Evolutionary conservation across 2,329 filamentous ascomycete species (phyloP).

Genomic region (Penicillium sp.): DNA sequence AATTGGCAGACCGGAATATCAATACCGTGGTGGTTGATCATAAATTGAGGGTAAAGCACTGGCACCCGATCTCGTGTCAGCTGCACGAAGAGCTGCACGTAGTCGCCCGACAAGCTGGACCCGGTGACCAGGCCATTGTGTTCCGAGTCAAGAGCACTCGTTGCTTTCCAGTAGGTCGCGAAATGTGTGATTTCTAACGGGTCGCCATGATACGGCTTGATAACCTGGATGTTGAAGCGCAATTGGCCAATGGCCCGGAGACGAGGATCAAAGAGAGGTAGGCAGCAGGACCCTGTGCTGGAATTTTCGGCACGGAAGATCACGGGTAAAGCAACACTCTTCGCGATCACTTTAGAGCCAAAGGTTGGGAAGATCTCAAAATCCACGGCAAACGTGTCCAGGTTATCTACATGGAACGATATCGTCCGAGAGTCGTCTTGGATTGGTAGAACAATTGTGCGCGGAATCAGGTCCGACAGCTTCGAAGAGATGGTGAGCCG

Average conservation of each 20-base stretch:
- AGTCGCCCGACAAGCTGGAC: conserved; percentile 92
- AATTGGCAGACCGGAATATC: conserved; percentile 78
- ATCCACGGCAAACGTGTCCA: conserved; percentile 89
- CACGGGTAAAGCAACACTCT: conserved; percentile 83
- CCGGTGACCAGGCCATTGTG: conserved; percentile 86
- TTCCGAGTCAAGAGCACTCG: conserved; percentile 82
- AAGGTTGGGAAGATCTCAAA: conserved; percentile 98
- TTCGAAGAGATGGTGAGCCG: conserved; percentile 96
- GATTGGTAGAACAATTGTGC: conserved; percentile 91
- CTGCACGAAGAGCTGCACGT: conserved; percentile 86
- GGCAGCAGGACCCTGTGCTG: conserved; percentile 72
- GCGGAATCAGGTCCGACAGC: conserved; percentile 88
- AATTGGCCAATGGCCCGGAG: conserved; percentile 89
- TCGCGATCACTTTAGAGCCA: conserved; percentile 93
- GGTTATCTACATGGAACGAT: conserved; percentile 91
- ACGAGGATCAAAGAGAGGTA: conserved; percentile 88
- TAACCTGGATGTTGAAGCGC: conserved; percentile 89
- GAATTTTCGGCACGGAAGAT: conserved; percentile 73
- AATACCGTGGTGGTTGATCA: conserved; percentile 67
- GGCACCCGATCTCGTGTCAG: conserved; percentile 82
- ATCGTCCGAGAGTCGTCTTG: conserved; percentile 92
- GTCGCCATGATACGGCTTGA: conserved; percentile 89
- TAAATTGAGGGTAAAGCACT: conserved; percentile 83
- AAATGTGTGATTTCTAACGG: conserved; percentile 97
- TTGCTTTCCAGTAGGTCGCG: conserved; percentile 98